phyloP scores from a whole-genome alignment of 129 eudicot genomes.

The Ambrosia trifida region DNA sequence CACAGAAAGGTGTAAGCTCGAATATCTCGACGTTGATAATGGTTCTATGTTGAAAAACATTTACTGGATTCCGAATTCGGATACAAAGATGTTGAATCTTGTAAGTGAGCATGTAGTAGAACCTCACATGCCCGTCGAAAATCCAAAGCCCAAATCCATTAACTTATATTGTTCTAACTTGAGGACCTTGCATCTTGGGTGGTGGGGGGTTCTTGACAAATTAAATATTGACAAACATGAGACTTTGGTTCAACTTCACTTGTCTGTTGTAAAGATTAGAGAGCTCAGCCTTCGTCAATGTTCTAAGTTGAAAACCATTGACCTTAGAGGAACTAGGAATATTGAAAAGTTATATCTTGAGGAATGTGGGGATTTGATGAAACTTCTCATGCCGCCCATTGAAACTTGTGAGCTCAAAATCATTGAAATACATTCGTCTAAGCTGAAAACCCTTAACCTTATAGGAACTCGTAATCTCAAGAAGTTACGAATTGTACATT shows the following conservation, averaged over 20 bases:
- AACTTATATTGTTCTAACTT: neutral
- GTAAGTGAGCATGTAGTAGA: no score
- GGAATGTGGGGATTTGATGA: neutral
- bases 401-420: neutral
- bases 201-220: neutral
- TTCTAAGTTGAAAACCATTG: neutral
- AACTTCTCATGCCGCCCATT: neutral
- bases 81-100: no score
- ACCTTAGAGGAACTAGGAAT: neutral
- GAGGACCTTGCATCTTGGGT: constrained; percentile 11
- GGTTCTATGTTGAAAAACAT: no score
- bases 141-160: neutral
- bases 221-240: neutral
- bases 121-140: no score
- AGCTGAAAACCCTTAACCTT: neutral
- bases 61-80: no score
- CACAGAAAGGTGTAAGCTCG: neutral
- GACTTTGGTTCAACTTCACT: constrained; percentile 3
- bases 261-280: neutral
- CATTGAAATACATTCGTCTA: neutral
- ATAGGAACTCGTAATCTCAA: neutral
- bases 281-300: no score
- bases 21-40: no score
- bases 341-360: neutral
- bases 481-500: no score